phyloP scores from a whole-genome alignment of 768 basidiomycete genomes.

The Pleurotus djamor region DNA sequence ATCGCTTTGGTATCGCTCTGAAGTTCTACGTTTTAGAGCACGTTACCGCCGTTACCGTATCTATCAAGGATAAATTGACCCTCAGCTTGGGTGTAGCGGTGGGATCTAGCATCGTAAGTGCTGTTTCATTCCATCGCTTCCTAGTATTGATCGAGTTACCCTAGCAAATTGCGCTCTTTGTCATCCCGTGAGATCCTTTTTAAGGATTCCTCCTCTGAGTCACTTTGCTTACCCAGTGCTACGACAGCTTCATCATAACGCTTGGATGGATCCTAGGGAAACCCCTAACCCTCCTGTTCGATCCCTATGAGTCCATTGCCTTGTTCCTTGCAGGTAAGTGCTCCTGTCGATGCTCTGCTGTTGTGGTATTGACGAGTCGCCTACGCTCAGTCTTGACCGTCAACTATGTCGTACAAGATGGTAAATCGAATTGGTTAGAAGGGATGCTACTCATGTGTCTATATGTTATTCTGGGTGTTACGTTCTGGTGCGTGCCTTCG shows the following conservation, averaged over 20 bases:
- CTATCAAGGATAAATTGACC: slow-evolving; percentile 86
- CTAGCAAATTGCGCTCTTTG: slow-evolving; percentile 63
- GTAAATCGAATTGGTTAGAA: slow-evolving; percentile 92
- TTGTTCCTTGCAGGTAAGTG: slow-evolving; percentile 42
- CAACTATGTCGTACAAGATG: slow-evolving; percentile 83
- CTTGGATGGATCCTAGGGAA: slow-evolving; percentile 82
- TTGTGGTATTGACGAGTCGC: neutral
- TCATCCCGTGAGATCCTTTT: slow-evolving; percentile 34
- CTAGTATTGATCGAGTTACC: slow-evolving; percentile 6
- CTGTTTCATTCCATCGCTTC: neutral
- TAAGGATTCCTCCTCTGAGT: neutral
- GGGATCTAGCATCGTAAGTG: slow-evolving; percentile 74
- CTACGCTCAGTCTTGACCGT: slow-evolving; percentile 64
- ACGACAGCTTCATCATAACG: slow-evolving; percentile 62
- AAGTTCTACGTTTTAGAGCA: slow-evolving; percentile 50
- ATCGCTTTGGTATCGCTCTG: neutral
- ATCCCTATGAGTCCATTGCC: slow-evolving; percentile 81
- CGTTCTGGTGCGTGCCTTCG: slow-evolving; percentile 18
- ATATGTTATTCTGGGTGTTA: slow-evolving; percentile 49
- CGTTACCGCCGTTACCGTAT: slow-evolving; percentile 88
- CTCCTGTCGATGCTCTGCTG: neutral
- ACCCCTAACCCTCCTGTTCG: slow-evolving; percentile 79
- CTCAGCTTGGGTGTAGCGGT: slow-evolving; percentile 90
- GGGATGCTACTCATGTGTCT: slow-evolving; percentile 72
- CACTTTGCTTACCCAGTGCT: neutral